Evolutionary conservation across 768 basidiomycete species (phyloP), one percentile per base, ranked within the genome.

Genomic region (Hemileccinum rubropunctum): DNA sequence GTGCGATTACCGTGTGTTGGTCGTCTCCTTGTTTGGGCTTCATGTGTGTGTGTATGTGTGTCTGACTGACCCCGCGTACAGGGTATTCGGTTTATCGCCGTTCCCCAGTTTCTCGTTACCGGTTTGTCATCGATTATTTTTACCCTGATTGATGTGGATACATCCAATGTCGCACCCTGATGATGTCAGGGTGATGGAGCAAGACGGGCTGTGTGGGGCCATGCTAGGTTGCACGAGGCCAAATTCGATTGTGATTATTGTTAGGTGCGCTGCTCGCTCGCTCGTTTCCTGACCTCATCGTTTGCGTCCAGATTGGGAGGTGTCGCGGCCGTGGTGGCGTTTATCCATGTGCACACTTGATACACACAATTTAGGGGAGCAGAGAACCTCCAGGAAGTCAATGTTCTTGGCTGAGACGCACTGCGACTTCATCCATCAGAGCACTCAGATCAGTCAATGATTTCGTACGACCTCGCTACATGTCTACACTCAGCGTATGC

Each of bases 31-130:
- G 23, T 23, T 23, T 23, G 23, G 3, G 23, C 23, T 3, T 23
- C 6, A 6, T 23, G 35, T 20, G 33, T 27, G 20, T 30, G n/a
- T 51, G 84, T 76, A n/a, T n/a, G 27, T 28, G 11, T 9, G 28
- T 30, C 28, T 30, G 28, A 30, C 28, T 28, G 20, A 37, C 11
- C 47, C 30, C 23, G 33, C 12, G 32, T 53, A 13, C 27, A 93
- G 91, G 94, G 95, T 35, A 95, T 98, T 45, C 94, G 97, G 51
- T 95, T 89, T 68, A 75, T 98, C 53, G 95, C 97, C 51, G 71
- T 97, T 7, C 95, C 95, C 0, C 95, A 98, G 62, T 95, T 98
- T 69, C 76, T 98, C 35, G 87, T 95, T 28, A 95, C 91, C 0
- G 92, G 84, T 20, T 66, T 98, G 5, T 84, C 92, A 1, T 82